Evolutionary conservation across 2,329 filamentous ascomycete species (phyloP).

Genomic region (Amauroascus verrucosus): DNA sequence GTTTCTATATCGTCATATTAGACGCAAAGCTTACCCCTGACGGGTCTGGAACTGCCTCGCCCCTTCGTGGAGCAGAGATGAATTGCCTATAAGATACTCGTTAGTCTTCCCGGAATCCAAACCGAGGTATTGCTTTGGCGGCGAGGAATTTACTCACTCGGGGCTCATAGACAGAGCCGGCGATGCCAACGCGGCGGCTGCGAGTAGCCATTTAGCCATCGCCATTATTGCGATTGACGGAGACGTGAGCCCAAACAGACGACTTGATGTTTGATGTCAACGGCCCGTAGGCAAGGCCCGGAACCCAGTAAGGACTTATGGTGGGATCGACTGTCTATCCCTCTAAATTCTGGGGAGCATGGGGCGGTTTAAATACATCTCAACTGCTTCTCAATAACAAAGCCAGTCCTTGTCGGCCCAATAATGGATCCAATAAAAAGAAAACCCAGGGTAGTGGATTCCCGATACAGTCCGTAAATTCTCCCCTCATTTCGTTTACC

Average conservation of each 20-base stretch:
- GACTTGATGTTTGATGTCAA: slow-evolving; percentile 11
- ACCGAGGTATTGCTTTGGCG: background rate
- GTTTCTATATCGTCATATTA: background rate
- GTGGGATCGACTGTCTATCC: slow-evolving; percentile 9
- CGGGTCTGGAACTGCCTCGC: slow-evolving; percentile 31
- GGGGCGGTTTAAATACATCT: slow-evolving; percentile 7
- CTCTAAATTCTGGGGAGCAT: background rate
- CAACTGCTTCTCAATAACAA: background rate
- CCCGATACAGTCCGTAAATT: slow-evolving; percentile 6
- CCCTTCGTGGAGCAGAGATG: slow-evolving; percentile 30
- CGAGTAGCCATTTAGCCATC: slow-evolving; percentile 18
- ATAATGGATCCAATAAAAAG: background rate
- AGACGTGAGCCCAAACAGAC: slow-evolving; percentile 9
- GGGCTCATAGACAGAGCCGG: slow-evolving; percentile 21
- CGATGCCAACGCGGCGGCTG: slow-evolving; percentile 19
- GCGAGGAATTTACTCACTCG: slow-evolving; percentile 15
- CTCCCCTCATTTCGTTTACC: slow-evolving; percentile 10
- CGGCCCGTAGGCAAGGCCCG: background rate
- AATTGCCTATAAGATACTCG: slow-evolving; percentile 23
- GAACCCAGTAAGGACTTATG: background rate
- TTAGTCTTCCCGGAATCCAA: background rate
- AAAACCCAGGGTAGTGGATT: slow-evolving; percentile 5
- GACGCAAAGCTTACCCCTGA: slow-evolving; percentile 28
- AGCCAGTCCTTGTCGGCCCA: slow-evolving; percentile 3
- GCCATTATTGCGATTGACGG: slow-evolving; percentile 14